These are phyloP conservation scores for Ophiostoma ulmi DNA, from an alignment of 2,329 filamentous ascomycete genomes.

Conservation along the genomic window DNA sequence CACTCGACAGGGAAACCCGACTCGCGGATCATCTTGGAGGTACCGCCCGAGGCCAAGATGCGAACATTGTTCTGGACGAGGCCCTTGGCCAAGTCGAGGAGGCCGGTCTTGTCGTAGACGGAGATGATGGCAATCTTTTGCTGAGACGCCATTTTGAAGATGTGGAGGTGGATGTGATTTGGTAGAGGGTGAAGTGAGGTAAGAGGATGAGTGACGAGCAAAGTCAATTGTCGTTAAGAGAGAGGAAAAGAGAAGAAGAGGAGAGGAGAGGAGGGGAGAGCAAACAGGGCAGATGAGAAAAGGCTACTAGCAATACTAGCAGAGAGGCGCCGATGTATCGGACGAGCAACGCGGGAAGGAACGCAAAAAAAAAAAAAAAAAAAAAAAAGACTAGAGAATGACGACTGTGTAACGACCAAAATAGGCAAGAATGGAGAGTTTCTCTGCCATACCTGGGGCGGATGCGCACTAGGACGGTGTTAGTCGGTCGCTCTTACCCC, in stretches of 20 bases:
- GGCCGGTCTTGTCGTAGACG: conserved; percentile 97
- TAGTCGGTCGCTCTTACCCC: conserved; percentile 20
- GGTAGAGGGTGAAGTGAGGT: background rate
- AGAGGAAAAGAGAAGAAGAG: background rate
- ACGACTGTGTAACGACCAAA: conserved; percentile 18
- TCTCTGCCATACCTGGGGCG: background rate
- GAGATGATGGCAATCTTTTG: conserved; percentile 82
- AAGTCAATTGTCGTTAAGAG: conserved; percentile 14
- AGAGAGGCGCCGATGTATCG: background rate
- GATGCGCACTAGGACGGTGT: conserved; percentile 10
- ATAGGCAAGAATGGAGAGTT: conserved; percentile 17
- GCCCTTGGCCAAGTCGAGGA: conserved; percentile 87
- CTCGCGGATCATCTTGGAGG: conserved; percentile 92
- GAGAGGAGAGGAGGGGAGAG: background rate
- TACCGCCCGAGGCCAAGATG: conserved; percentile 90
- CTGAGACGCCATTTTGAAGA: conserved; percentile 35
- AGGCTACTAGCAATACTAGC: background rate
- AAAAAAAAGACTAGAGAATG: conserved; percentile 15
- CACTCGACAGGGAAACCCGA: conserved; percentile 93
- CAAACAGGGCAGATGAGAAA: background rate
- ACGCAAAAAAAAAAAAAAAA: background rate
- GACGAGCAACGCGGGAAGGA: background rate
- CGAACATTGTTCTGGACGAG: conserved; percentile 84
- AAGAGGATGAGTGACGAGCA: background rate
- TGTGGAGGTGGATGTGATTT: background rate